These are phyloP conservation scores for Epichloe sp. DNA, from an alignment of 2,329 filamentous ascomycete genomes.

Conservation along the genomic window DNA sequence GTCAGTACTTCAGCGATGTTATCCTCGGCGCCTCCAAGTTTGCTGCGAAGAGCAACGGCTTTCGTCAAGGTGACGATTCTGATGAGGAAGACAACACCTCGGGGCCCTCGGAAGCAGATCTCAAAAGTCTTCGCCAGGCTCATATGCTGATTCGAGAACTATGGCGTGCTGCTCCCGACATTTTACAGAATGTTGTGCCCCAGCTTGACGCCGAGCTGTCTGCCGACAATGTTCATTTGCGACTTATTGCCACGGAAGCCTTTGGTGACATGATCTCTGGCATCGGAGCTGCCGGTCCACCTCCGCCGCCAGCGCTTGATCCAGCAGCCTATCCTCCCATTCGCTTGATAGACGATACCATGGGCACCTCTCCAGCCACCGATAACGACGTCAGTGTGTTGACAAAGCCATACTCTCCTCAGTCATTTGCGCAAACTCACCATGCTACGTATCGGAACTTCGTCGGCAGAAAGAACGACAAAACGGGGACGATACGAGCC, in stretches of 20 bases:
- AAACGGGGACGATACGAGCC: slow-evolving; percentile 65
- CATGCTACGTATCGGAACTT: slow-evolving; percentile 70
- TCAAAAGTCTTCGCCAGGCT: slow-evolving; percentile 79
- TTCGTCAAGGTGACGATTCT: slow-evolving; percentile 46
- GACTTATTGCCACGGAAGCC: slow-evolving; percentile 81
- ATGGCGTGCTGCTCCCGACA: slow-evolving; percentile 80
- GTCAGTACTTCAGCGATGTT: slow-evolving; percentile 93
- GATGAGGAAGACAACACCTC: slow-evolving; percentile 47
- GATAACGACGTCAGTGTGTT: slow-evolving; percentile 47
- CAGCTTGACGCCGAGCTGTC: slow-evolving; percentile 86
- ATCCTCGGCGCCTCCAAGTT: slow-evolving; percentile 73
- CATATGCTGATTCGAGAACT: slow-evolving; percentile 82
- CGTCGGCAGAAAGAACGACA: slow-evolving; percentile 74
- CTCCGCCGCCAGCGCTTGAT: slow-evolving; percentile 58
- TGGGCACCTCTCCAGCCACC: slow-evolving; percentile 20
- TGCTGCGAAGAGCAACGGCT: slow-evolving; percentile 40
- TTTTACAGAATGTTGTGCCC: slow-evolving; percentile 85
- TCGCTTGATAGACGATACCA: slow-evolving; percentile 44
- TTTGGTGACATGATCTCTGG: slow-evolving; percentile 90
- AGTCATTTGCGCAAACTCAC: slow-evolving; percentile 80
- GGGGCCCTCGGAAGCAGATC: slow-evolving; percentile 67
- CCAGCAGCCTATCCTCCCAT: slow-evolving; percentile 75
- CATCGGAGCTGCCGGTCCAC: slow-evolving; percentile 81
- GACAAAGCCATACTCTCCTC: slow-evolving; percentile 71
- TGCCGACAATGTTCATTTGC: slow-evolving; percentile 77